Evolutionary conservation across 164 flowering plant genomes (phyloP).

Genomic region (Berberis thunbergii): DNA sequence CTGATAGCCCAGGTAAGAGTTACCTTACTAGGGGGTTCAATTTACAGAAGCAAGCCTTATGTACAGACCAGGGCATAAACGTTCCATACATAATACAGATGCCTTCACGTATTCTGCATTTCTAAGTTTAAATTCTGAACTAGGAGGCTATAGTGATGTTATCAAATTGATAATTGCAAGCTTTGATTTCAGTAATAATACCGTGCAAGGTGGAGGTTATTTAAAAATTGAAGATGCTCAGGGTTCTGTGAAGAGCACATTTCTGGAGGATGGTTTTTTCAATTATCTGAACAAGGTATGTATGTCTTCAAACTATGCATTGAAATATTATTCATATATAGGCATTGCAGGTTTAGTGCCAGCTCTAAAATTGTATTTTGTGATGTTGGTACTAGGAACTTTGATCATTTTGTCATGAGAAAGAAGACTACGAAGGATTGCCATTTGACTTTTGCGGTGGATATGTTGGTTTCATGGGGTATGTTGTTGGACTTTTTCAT

Average conservation of each 20-base stretch:
- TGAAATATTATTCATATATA: not conserved
- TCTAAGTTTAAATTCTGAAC: not conserved
- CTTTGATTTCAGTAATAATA: conserved; percentile 24
- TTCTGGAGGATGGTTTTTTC: conserved; percentile 71
- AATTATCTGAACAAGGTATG: conserved; percentile 74
- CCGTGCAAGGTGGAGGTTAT: conserved; percentile 43
- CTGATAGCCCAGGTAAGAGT: not conserved
- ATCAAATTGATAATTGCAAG: not conserved
- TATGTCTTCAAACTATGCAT: not conserved
- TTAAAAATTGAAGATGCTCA: conserved; percentile 55
- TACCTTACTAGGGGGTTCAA: not conserved
- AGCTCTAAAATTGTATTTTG: not conserved
- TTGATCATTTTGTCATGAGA: conserved; percentile 43
- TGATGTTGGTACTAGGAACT: conserved; percentile 54
- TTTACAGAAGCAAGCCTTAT: not conserved
- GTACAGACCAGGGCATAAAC: too few relatives aligned
- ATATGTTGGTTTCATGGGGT: conserved; percentile 92
- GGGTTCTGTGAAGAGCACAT: conserved; percentile 33
- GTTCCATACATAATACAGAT: too few relatives aligned
- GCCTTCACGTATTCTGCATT: too few relatives aligned
- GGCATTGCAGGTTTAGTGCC: not conserved
- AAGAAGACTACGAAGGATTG: conserved; percentile 69
- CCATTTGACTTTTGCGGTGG: conserved; percentile 96
- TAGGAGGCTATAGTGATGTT: too few relatives aligned
- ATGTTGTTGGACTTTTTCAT: conserved; percentile 15